Percentiles rank a stretch among this genome's conserved stretches.
phyloP scores from a whole-genome alignment of 2,329 filamentous ascomycete species.

The Nemania sp. region DNA sequence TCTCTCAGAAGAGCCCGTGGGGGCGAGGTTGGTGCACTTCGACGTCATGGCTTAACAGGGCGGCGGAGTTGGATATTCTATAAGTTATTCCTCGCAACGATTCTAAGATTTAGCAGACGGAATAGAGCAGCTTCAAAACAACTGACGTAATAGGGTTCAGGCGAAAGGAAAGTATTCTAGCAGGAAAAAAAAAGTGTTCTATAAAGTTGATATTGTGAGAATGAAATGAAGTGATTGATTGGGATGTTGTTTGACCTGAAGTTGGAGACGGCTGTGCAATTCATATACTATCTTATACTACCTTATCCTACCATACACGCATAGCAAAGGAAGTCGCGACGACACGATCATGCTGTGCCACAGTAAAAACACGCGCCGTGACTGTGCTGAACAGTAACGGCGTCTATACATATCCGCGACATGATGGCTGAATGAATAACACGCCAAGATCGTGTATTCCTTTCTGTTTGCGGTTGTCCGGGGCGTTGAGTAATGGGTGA shows the following conservation, averaged over 20 bases:
- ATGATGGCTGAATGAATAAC: background rate
- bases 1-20: background rate
- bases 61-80: background rate
- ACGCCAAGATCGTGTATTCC: background rate
- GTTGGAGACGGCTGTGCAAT: background rate
- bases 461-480: background rate
- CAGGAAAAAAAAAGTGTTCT: no score
- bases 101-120: background rate
- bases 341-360: background rate
- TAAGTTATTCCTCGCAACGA: background rate
- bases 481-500: background rate
- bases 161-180: background rate
- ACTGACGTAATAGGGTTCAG: background rate
- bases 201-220: background rate
- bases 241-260: background rate
- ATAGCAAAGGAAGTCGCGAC: background rate
- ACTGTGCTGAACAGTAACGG: background rate
- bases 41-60: background rate
- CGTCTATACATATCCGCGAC: background rate
- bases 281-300: conserved; percentile 1
- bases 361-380: background rate
- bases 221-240: background rate
- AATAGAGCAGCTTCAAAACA: background rate
- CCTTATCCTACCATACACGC: no score
- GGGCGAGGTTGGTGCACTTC: background rate